Evolutionary conservation across 129 eudicot species (phyloP), one percentile per base, ranked within the genome.

Genomic region (Helichrysum umbraculigerum): DNA sequence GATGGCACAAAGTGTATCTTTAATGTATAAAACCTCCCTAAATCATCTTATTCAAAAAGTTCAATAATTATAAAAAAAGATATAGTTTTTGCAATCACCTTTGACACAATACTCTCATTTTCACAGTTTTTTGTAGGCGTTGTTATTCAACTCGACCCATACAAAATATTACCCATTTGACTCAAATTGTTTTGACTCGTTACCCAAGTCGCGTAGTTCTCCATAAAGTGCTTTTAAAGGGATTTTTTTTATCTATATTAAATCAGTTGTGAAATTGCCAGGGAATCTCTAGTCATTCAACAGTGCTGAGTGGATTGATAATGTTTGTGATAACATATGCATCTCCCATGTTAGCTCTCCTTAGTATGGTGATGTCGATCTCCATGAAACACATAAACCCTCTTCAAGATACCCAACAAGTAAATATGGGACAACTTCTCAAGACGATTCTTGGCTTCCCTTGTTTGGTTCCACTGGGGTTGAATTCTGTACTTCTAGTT

Each of bases 261-360:
- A 6, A 52, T 37, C 4, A 5, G 7, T 9, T 19, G 30, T 75
- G n/a, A 14, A 25, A 65, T 73, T 82, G 71, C 16, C 85, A 93
- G 98, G 98, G 98, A 54, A 81, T 93, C 71, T 87, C 93, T 29
- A 93, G 87, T 82, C 96, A 93, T 88, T 93, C 98, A 34, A 93
- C 96, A 9, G 50, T 93, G 37, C 77, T 85, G 29, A 88, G 97
- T 44, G 98, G 98, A 47, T 71, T 93, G 22, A 81, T 93, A 61
- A 93, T 93, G 98, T 91, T 93, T 85, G 85, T 83, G 41, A 93
- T 93, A 73, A 93, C 98, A 28, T 93, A 91, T 76, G 97, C 97
- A n/a, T 89, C 98, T 61, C 96, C 97, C 32, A 91, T 91, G 88
- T 69, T 93, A 66, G 65, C 83, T 73, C 91, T 91, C 72, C 87